These are phyloP conservation scores for Curvularia sp. DNA, from an alignment of 2,329 filamentous ascomycete species.

Conservation along the genomic window DNA sequence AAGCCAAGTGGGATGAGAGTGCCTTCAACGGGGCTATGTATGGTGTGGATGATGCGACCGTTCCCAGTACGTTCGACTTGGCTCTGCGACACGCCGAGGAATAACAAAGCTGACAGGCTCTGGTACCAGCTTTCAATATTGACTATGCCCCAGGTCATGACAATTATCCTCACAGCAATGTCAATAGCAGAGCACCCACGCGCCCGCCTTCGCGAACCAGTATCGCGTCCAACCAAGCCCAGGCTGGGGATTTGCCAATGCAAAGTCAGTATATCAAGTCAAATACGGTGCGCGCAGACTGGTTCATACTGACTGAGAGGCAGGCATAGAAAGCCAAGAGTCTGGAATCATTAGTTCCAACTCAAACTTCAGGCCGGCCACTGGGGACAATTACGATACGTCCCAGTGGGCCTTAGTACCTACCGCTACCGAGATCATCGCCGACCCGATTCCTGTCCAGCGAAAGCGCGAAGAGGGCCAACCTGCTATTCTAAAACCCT, in stretches of 20 bases:
- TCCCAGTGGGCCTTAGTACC: conserved; percentile 63
- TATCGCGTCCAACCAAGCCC: conserved; percentile 37
- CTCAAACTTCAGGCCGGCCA: conserved; percentile 62
- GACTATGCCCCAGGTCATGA: conserved; percentile 43
- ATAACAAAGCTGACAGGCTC: conserved; percentile 26
- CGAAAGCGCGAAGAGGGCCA: conserved; percentile 55
- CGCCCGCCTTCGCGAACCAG: conserved; percentile 47
- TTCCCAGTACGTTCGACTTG: conserved; percentile 40
- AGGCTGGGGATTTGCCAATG: conserved; percentile 41
- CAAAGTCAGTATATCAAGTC: conserved; percentile 37
- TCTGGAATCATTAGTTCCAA: conserved; percentile 58
- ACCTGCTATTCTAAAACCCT: conserved; percentile 65
- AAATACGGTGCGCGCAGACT: neutral
- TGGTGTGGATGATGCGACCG: conserved; percentile 30
- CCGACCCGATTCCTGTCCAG: conserved; percentile 60
- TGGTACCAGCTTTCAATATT: conserved; percentile 44
- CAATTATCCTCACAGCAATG: conserved; percentile 41
- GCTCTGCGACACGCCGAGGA: neutral
- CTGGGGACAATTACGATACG: conserved; percentile 61
- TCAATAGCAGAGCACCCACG: conserved; percentile 45
- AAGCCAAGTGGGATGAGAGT: conserved; percentile 42
- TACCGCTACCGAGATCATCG: conserved; percentile 57
- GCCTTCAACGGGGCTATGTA: conserved; percentile 43
- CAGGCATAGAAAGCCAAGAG: conserved; percentile 58
- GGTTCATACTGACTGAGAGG: conserved; percentile 22